Conservation (phyloP, 2,329 filamentous ascomycete species). For the Ophiocordyceps camponoti-leonardi region DNA sequence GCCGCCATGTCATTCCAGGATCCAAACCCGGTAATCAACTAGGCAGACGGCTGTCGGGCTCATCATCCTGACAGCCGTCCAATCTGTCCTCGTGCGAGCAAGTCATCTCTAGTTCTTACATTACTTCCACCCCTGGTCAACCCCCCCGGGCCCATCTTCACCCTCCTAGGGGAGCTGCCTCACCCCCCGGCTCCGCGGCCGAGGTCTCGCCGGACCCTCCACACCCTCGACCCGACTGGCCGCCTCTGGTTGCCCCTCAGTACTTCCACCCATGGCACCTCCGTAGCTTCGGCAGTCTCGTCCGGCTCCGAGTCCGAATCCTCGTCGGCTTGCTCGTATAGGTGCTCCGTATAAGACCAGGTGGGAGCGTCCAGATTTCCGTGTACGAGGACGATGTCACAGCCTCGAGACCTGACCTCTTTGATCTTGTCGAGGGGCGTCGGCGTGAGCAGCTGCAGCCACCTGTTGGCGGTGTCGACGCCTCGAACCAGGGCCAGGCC, state of each 20-base stretch:
- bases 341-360: slow-evolving; percentile 53
- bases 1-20: not conserved
- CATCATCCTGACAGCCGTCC: too few species aligned
- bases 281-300: slow-evolving; percentile 16
- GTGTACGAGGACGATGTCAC: slow-evolving; percentile 43
- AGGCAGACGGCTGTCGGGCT: too few species aligned
- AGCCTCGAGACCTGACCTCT: slow-evolving; percentile 20
- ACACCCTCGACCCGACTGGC: slow-evolving; percentile 40
- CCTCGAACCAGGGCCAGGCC: slow-evolving; percentile 55
- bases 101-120: too few species aligned
- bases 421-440: slow-evolving; percentile 23
- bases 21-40: not conserved
- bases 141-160: not conserved
- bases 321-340: slow-evolving; percentile 22
- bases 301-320: slow-evolving; percentile 12
- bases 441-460: slow-evolving; percentile 51
- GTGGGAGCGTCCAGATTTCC: slow-evolving; percentile 51
- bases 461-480: slow-evolving; percentile 35
- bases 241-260: slow-evolving; percentile 36
- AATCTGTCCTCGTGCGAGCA: too few species aligned
- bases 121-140: not conserved
- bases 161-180: not conserved
- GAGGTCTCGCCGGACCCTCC: slow-evolving; percentile 46
- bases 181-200: slow-evolving; percentile 20
- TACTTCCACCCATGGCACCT: slow-evolving; percentile 41